Base-by-base conservation (phyloP, 768 basidiomycete genomes). In the Russula dissimulans region DNA sequence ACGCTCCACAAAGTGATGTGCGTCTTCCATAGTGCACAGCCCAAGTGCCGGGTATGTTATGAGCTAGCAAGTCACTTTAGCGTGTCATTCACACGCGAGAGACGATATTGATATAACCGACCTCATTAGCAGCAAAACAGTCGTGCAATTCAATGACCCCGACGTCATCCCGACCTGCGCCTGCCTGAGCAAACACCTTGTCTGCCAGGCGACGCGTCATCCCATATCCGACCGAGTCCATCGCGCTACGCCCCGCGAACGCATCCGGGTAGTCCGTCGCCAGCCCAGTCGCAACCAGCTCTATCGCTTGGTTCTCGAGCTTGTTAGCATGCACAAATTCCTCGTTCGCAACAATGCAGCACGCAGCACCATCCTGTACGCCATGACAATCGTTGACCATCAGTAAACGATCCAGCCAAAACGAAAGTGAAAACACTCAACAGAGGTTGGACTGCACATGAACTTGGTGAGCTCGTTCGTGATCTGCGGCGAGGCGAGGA, bases 141-240 rank as follows among this genome's bases (percentile, higher is more conserved):
- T 93, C 91, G 61, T 93, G 91, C 8, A 93, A 76, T 69, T 94
- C 91, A 7, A 93, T 73, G 0, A 92, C 89, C n/a, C 87, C 87
- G 14, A 93, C 85, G 59, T 86, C 79, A 59, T 89, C 82, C 46
- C 89, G 74, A 5, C 75, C 87, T 65, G 82, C 69, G 0, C 84
- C 87, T 14, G 90, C 89, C 44, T 86, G 77, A 44, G 73, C 72
- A 69, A 90, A 93, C 1, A 83, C 86, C 54, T 83, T 75, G 66
- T 89, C 81, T 4, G 89, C 83, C 49, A 81, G 81, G 18, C 71
- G 72, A 67, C 85, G 83, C 3, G 87, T 79, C 89, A 93, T 93
- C 55, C 77, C 72, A 54, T 85, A 91, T 2, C 90, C 91, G n/a
- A 87, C 81, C 3, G 91, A 77, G 60, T 92, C 86, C 82, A 94